Evolutionary conservation across 169 alveolate species (phyloP).

Genomic region (Eimeria necatrix): DNA sequence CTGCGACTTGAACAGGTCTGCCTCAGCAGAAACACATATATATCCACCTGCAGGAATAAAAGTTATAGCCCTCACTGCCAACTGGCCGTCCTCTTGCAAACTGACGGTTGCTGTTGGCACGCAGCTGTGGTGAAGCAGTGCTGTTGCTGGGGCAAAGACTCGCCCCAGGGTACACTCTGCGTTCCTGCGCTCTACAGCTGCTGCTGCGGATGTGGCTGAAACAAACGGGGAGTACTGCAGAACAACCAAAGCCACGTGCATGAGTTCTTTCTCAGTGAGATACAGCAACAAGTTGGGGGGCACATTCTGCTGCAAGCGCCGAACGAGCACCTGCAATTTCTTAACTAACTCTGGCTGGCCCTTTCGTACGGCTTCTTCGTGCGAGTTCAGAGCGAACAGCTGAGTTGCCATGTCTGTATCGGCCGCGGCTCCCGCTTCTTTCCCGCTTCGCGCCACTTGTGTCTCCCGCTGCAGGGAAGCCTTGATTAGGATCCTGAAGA

Average conservation of each 20-base stretch:
- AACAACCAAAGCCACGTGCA: slow-evolving; percentile 86
- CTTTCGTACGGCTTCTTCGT: slow-evolving; percentile 82
- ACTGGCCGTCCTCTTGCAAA: slow-evolving; percentile 88
- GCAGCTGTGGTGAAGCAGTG: slow-evolving; percentile 90
- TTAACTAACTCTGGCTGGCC: slow-evolving; percentile 85
- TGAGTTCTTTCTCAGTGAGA: slow-evolving; percentile 88
- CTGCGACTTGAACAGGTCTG: slow-evolving; percentile 91
- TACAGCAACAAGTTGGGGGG: slow-evolving; percentile 88
- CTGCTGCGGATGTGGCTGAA: slow-evolving; percentile 86
- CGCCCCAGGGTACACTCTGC: slow-evolving; percentile 89
- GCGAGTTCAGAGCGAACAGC: slow-evolving; percentile 84
- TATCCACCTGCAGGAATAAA: slow-evolving; percentile 90
- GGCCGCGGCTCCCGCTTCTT: neutral
- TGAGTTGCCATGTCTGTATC: slow-evolving; percentile 81
- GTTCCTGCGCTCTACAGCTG: slow-evolving; percentile 85
- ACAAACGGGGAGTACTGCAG: slow-evolving; percentile 90
- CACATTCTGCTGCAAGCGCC: slow-evolving; percentile 85
- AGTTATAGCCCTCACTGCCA: slow-evolving; percentile 90
- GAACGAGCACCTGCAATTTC: slow-evolving; percentile 84
- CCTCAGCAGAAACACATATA: slow-evolving; percentile 86
- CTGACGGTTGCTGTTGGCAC: slow-evolving; percentile 89
- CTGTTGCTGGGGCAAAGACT: slow-evolving; percentile 84
- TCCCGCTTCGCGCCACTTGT: neutral
- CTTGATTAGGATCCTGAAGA: slow-evolving; percentile 84
- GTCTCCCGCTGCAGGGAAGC: slow-evolving; percentile 83